Percentiles rank a stretch among this genome's conserved stretches.
Evolutionary conservation across 1,284 basidiomycete genomes (phyloP).

Genomic region (Sanghuangporus weigelae): DNA sequence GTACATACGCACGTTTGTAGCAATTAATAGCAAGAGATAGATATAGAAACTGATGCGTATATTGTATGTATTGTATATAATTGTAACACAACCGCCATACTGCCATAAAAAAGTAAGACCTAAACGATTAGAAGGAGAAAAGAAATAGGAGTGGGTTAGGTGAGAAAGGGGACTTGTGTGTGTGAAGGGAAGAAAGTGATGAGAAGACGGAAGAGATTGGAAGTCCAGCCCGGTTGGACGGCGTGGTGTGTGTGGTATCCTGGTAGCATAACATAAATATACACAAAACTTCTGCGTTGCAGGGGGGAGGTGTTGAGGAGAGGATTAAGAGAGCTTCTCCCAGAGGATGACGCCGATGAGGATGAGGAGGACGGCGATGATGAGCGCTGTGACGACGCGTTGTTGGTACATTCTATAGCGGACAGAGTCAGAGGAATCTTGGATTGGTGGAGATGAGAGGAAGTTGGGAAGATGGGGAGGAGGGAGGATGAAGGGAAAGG

Average conservation of each 20-base stretch:
- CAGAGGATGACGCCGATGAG: conserved; percentile 69
- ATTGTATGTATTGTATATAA: too few species aligned
- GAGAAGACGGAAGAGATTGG: background rate
- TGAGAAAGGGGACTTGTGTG: too few species aligned
- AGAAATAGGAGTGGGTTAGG: too few species aligned
- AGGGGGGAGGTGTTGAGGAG: background rate
- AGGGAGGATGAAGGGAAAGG: background rate
- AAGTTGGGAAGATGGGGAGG: background rate
- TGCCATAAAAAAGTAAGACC: too few species aligned
- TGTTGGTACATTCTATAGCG: conserved; percentile 74
- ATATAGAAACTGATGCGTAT: too few species aligned
- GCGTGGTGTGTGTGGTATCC: background rate
- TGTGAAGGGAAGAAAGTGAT: background rate
- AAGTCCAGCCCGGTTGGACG: background rate
- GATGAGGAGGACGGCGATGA: conserved; percentile 63
- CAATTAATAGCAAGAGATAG: too few species aligned
- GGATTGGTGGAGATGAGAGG: conserved; percentile 5
- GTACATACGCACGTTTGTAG: too few species aligned
- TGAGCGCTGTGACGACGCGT: conserved; percentile 63
- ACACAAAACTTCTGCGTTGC: background rate
- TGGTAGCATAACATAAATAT: background rate
- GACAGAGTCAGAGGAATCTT: background rate
- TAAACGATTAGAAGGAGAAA: too few species aligned
- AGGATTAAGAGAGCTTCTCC: conserved; percentile 53
- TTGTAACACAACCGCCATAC: too few species aligned